These are phyloP conservation scores for Aspergillus luchuensis DNA, from an alignment of 2,329 filamentous ascomycete genomes.

Conservation along the genomic window DNA sequence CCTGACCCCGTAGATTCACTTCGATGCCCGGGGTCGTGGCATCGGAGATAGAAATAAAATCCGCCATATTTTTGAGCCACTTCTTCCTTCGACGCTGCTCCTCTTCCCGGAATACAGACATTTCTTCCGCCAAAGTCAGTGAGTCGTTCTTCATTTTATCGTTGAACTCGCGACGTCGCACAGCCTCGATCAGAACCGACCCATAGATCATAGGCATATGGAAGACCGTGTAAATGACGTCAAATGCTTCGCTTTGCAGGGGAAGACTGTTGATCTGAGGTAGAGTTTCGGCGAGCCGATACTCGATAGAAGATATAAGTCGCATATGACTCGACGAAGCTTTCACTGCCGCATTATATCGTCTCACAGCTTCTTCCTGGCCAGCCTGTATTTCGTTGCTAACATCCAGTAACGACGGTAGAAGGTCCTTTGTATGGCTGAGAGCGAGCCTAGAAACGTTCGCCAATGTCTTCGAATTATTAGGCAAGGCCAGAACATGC, in stretches of 20 bases:
- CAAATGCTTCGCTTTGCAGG: slow-evolving; percentile 77
- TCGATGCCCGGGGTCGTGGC: slow-evolving; percentile 75
- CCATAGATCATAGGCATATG: slow-evolving; percentile 88
- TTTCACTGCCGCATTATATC: slow-evolving; percentile 67
- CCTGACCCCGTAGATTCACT: slow-evolving; percentile 78
- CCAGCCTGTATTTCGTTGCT: slow-evolving; percentile 56
- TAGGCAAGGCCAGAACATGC: slow-evolving; percentile 69
- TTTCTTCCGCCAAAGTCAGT: slow-evolving; percentile 84
- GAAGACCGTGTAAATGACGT: slow-evolving; percentile 76
- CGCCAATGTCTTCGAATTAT: slow-evolving; percentile 64
- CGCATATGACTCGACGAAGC: slow-evolving; percentile 76
- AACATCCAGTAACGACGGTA: slow-evolving; percentile 62
- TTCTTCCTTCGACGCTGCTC: slow-evolving; percentile 84
- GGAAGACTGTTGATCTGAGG: slow-evolving; percentile 70
- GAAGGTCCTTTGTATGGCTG: slow-evolving; percentile 63
- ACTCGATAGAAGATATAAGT: slow-evolving; percentile 77
- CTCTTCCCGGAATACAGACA: slow-evolving; percentile 89
- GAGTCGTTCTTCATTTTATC: slow-evolving; percentile 90
- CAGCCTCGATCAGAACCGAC: slow-evolving; percentile 80
- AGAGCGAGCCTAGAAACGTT: slow-evolving; percentile 66
- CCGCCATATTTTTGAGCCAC: slow-evolving; percentile 85
- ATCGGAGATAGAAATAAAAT: slow-evolving; percentile 67
- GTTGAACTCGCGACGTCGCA: slow-evolving; percentile 84
- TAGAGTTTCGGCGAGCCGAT: slow-evolving; percentile 71
- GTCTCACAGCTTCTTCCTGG: slow-evolving; percentile 56